Evolutionary conservation across 768 basidiomycete species (phyloP), one percentile per base, ranked within the genome.

Genomic region (Macrolepiota dolichaula): DNA sequence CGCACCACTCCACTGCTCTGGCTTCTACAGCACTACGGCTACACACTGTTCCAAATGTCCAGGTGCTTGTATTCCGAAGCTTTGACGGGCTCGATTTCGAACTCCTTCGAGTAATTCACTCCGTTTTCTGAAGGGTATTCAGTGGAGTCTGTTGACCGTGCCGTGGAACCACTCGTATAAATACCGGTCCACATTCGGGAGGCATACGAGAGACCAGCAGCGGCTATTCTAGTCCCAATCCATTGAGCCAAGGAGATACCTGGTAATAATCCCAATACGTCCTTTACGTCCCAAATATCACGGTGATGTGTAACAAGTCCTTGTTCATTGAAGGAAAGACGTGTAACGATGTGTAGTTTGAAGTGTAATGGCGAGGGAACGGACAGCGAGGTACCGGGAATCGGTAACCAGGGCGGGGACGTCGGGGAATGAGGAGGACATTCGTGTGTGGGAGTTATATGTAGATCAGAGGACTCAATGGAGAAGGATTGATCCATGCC

Each of bases 201-300:
- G 36, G 74, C 65, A 56, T 77, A 82, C 24, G 82, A 78, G 47
- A 91, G 70, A 17, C 86, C 79, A 59, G 77, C 76, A 29, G 87
- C 89, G 0, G 83, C 78, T 27, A 88, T 71, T 51, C 91, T 80
- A 51, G 85, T 81, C 51, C 79, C 79, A 52, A 92, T 76, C 89
- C 89, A 92, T 63, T 89, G 84, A 0, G 82, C 81, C 47, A 87
- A 72, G 9, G 84, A 80, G 62, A 85, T 80, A 3, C 90, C 89
- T 3, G 91, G 91, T 9, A 91, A 69, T 42, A 92, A 81, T 38
- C 86, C 85, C 67, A 91, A 77, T 61, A 93, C 76, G 69, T 94
- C 92, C 69, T 87, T 85, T 46, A 91, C 77, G 65, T 93, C 90
- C 89, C 89, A 92, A 40, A 89, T 79, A 68, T 93, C 92, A 29